A percentile compares a stretch with the other conserved stretches of the same genome.
Evolutionary conservation across 805 yeast species (phyloP).

Genomic region (Wickerhamiella dianesei): DNA sequence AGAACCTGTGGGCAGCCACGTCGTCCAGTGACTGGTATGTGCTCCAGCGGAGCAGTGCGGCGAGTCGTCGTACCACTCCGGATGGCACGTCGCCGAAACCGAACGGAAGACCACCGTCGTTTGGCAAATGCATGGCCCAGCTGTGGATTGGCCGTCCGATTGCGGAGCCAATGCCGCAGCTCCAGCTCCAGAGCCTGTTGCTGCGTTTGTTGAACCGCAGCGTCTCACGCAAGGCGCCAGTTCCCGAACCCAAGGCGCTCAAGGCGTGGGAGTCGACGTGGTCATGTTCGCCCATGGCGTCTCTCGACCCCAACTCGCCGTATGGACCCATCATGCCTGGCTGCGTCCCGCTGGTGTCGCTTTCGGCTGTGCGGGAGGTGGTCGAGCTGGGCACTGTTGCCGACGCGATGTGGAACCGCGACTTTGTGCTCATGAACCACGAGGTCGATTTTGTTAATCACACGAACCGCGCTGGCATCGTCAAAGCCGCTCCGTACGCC

Average conservation of each 20-base stretch:
- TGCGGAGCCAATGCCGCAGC: conserved; percentile 11
- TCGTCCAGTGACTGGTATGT: conserved; percentile 23
- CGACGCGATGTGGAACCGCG: conserved; percentile 29
- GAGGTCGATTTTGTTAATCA: conserved; percentile 19
- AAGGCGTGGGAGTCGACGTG: conserved; percentile 30
- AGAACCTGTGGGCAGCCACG: conserved; percentile 33
- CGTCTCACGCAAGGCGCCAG: conserved; percentile 31
- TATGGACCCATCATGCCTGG: conserved; percentile 31
- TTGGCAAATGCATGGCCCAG: conserved; percentile 4
- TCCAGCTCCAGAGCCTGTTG: conserved; percentile 11
- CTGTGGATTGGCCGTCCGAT: conserved; percentile 12
- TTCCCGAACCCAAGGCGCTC: conserved; percentile 22
- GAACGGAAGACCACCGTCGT: conserved; percentile 6
- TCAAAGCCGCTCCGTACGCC: conserved; percentile 28
- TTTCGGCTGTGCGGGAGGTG: conserved; percentile 26
- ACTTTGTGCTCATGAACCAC: conserved; percentile 26
- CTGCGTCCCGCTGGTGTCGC: conserved; percentile 30
- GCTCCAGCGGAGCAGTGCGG: neutral
- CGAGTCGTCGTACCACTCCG: neutral
- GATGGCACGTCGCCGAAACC: conserved; percentile 9
- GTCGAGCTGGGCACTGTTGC: conserved; percentile 29
- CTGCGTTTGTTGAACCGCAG: conserved; percentile 8
- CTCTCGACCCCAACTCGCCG: conserved; percentile 29
- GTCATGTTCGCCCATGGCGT: conserved; percentile 30
- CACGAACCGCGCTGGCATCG: conserved; percentile 20